Evolutionary conservation across 805 yeast species (phyloP).

Genomic region (Starmerella tilneyi): DNA sequence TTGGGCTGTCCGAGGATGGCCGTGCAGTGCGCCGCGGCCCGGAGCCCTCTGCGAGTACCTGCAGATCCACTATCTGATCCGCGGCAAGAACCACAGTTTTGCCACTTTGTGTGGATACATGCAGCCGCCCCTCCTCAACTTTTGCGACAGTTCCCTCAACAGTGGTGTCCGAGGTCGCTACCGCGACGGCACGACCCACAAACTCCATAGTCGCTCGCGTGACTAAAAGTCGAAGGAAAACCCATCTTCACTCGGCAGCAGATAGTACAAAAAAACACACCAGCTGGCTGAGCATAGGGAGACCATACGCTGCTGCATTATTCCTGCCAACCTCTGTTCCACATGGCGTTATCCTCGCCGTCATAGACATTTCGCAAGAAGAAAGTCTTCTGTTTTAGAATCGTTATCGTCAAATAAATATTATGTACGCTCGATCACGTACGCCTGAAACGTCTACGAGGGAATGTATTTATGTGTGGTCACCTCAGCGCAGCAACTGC

Average conservation of each 20-base stretch:
- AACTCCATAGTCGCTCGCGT: not conserved
- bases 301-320: no score
- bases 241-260: not conserved
- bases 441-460: no score
- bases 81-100: not conserved
- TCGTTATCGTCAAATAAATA: no score
- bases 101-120: not conserved
- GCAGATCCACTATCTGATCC: conserved; percentile 3
- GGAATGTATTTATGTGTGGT: no score
- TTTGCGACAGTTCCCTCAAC: conserved; percentile 1
- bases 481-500: conserved; percentile 4
- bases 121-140: conserved; percentile 5
- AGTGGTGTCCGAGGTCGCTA: not conserved
- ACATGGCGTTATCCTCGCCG: no score
- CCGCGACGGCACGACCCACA: conserved; percentile 7
- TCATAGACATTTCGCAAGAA: no score
- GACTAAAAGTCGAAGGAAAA: not conserved
- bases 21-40: not conserved
- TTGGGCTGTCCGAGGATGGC: not conserved
- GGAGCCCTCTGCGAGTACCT: not conserved
- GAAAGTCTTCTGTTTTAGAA: no score
- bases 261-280: no score
- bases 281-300: no score
- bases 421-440: no score
- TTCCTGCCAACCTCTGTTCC: no score